Base-by-base conservation (phyloP, 108 stramenopile genomes). In the Fragilaria crotonensis region DNA sequence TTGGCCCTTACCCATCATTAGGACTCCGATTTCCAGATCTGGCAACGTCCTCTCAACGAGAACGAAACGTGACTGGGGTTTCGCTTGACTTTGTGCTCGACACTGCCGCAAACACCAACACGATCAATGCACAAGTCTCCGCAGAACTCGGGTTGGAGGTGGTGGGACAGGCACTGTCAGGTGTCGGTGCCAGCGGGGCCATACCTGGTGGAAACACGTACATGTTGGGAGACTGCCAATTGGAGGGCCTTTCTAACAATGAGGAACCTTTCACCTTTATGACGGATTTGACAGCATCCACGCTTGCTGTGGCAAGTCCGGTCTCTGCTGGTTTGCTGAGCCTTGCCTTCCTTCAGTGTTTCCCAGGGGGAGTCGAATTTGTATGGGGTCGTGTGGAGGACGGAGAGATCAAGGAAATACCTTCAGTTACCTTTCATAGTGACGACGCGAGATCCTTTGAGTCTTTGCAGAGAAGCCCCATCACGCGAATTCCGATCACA, bases 101-200 rank as follows among this genome's bases (percentile, higher is more conserved):
- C 59, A 89, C 87, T 9, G 87, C 79, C 2, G 78, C 87, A 19
- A 89, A 89, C 51, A 70, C 69, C 29, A 89, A 89, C 46, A 89
- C 83, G 14, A 77, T 89, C 25, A 76, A 84, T 49, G 62, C 47
- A 22, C 81, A 77, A 54, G 81, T 89, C 5, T 83, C 80, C 11
- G 29, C 52, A 23, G 83, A 84, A 59, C 67, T 88, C 59, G 25
- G 57, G 0, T 57, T 89, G 27, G 63, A 72, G 46, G 52, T 65
- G n/a, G 68, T 80, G 7, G 81, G 79, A 0, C 59, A 79, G 46
- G 78, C 80, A 7, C 62, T 81, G 4, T 78, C 72, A 5, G 86
- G 86, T 22, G 63, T 81, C 0, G 61, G 75, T 25, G 75, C 82
- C 21, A 62, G 33, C 41, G 86, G 86, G 21, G 51, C 64, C 1